A percentile compares a stretch with the other conserved stretches of the same genome.
Conservation (phyloP, 2,329 filamentous ascomycete species). For the Nigrospora osmanthi region DNA sequence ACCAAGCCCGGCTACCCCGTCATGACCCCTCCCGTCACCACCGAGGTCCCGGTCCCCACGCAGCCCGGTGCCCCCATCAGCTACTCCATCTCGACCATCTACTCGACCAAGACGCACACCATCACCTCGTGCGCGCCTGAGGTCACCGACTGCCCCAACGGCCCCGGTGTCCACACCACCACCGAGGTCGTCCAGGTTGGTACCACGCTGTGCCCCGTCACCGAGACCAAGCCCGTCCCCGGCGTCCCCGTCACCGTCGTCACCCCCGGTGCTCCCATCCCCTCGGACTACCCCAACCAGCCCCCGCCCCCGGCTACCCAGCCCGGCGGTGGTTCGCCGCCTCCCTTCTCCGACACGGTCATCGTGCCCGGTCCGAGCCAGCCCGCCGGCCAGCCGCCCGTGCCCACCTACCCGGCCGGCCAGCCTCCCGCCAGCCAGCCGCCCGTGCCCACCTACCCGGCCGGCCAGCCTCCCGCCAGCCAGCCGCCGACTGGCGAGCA, state of each 20-base stretch:
- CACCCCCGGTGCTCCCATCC: not conserved
- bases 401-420: too few relatives aligned
- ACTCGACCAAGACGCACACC: slow-evolving; percentile 19
- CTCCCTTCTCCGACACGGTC: too few relatives aligned
- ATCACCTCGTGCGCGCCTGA: slow-evolving; percentile 15
- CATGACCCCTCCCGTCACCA: slow-evolving; percentile 14
- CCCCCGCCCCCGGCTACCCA: too few relatives aligned
- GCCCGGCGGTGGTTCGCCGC: too few relatives aligned
- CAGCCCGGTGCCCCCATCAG: not conserved
- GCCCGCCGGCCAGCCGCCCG: too few relatives aligned
- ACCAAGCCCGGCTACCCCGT: slow-evolving; percentile 9
- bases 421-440: too few relatives aligned
- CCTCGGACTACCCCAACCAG: not conserved
- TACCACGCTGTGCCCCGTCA: slow-evolving; percentile 15
- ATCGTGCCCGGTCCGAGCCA: too few relatives aligned
- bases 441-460: too few relatives aligned
- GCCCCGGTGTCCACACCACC: slow-evolving; percentile 9
- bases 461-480: too few relatives aligned
- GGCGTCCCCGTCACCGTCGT: not conserved
- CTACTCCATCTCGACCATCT: slow-evolving; percentile 13
- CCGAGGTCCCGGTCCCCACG: not conserved
- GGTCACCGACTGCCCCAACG: slow-evolving; percentile 16
- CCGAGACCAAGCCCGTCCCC: slow-evolving; percentile 3
- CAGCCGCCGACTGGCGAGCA: too few relatives aligned
- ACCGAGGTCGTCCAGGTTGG: slow-evolving; percentile 15